Conservation (phyloP, 2,329 filamentous ascomycete genomes). For the Ceratocystis cacaofunesta region DNA sequence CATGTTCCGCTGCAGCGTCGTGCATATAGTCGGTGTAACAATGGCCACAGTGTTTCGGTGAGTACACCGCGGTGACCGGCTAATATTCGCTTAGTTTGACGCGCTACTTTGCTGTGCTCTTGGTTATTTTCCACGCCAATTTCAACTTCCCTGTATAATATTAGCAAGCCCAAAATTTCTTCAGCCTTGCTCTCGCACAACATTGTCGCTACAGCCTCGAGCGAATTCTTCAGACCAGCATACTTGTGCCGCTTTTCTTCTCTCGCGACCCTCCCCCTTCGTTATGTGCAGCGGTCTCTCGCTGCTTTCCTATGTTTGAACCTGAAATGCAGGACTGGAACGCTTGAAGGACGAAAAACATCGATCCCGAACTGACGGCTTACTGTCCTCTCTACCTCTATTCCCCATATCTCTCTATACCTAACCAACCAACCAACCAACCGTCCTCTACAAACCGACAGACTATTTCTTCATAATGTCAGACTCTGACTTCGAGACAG, state of each 20-base stretch:
- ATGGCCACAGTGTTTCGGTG: background rate
- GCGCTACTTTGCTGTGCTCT: background rate
- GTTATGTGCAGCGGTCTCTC: constrained; percentile 17
- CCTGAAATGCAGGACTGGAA: constrained; percentile 17
- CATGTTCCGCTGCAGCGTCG: too few species aligned
- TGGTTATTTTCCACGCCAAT: constrained; percentile 17
- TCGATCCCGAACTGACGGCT: constrained; percentile 12
- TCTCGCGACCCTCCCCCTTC: constrained; percentile 24
- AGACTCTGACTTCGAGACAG: constrained; percentile 73
- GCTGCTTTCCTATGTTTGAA: constrained; percentile 16
- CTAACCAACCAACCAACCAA: background rate
- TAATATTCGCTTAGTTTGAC: constrained; percentile 4
- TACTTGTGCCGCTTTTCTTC: constrained; percentile 19
- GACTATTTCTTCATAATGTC: constrained; percentile 37
- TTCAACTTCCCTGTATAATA: constrained; percentile 15
- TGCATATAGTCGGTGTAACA: background rate
- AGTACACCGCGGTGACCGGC: background rate
- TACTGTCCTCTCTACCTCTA: constrained; percentile 2
- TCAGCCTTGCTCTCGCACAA: constrained; percentile 20
- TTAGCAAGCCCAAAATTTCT: constrained; percentile 18
- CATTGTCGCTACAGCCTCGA: constrained; percentile 21
- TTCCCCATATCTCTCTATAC: background rate
- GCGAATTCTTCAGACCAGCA: constrained; percentile 20
- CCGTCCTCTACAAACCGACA: background rate
- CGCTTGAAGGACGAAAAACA: constrained; percentile 16